phyloP scores from a whole-genome alignment of 495 filamentous ascomycete genomes.

The Xylaria bambusicola region DNA sequence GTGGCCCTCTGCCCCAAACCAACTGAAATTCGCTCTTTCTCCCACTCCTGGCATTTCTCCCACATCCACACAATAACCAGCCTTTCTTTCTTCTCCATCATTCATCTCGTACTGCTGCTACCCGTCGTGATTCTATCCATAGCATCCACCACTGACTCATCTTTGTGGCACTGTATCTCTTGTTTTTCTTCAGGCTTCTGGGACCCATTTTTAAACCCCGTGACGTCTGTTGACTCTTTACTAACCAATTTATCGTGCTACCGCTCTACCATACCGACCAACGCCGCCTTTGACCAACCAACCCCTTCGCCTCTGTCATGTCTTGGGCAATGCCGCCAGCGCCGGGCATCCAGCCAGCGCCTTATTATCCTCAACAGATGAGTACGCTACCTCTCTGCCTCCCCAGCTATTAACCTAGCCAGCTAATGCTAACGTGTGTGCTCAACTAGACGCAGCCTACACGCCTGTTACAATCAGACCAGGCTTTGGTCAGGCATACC shows the following conservation, averaged over 20 bases:
- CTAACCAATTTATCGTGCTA: constrained; percentile 17
- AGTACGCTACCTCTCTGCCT: constrained; percentile 26
- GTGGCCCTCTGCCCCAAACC: neutral
- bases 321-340: constrained; percentile 39
- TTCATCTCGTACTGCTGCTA: constrained; percentile 5
- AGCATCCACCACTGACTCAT: constrained; percentile 6
- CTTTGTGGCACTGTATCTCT: constrained; percentile 3
- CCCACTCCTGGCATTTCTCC: constrained; percentile 13
- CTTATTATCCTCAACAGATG: constrained; percentile 34
- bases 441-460: constrained; percentile 46
- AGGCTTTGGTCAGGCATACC: constrained; percentile 44
- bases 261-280: neutral
- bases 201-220: neutral
- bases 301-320: constrained; percentile 21
- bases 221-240: constrained; percentile 6
- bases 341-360: constrained; percentile 31
- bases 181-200: neutral
- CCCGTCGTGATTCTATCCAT: constrained; percentile 3
- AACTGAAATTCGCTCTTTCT: constrained; percentile 16
- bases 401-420: neutral
- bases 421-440: constrained; percentile 30
- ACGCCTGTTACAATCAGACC: constrained; percentile 53
- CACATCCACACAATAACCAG: constrained; percentile 17
- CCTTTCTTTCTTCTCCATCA: constrained; percentile 16
- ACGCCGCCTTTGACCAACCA: neutral